Evolutionary conservation across 257 asterid species (phyloP), one percentile per base, ranked within the genome.

Genomic region (Solanum verrucosum): DNA sequence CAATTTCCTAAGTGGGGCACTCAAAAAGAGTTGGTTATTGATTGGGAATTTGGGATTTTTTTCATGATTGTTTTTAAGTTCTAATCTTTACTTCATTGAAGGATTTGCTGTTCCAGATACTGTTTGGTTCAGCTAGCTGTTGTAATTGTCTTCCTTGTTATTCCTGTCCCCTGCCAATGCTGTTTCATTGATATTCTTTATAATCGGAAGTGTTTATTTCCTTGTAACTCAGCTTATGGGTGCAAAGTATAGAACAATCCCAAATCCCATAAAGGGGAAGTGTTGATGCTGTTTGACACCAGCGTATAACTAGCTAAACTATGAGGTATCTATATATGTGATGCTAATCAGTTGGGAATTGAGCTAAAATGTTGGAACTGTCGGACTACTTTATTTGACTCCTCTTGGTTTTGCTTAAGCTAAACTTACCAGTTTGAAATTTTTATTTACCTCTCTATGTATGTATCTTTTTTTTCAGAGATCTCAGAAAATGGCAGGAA

Each of bases 401-500:
- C 56, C 9, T 81, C 27, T 18, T 14, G 7, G 37, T 79, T 27
- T 78, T 78, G n/a, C 84, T 6, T 40, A 77, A 77, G 60, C 60
- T 7, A 79, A 16, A 29, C 40, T 81, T 27, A 29, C 18, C 12
- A 4, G 31, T 49, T 82, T 82, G 70, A 31, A 29, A 38, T 6
- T 40, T 77, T 6, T 38, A 38, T 38, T 74, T 74, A 35, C n/a
- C 49, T 74, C 52, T 74, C 18, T 74, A 10, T 20, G 82, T 73
- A 73, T 16, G 23, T 73, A 5, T 73, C n/a, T 46, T 44, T 68
- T 83, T 20, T 8, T 37, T 60, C 89, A 96, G 98, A 90, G 91
- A 87, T 79, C 89, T 29, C 92, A 87, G 81, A 91, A 72, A 93
- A 88, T 93, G 91, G 96, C 95, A 42, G 98, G 98, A 78, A 95